Conservation (phyloP, 257 asterid species). For the Scutellaria minor region DNA sequence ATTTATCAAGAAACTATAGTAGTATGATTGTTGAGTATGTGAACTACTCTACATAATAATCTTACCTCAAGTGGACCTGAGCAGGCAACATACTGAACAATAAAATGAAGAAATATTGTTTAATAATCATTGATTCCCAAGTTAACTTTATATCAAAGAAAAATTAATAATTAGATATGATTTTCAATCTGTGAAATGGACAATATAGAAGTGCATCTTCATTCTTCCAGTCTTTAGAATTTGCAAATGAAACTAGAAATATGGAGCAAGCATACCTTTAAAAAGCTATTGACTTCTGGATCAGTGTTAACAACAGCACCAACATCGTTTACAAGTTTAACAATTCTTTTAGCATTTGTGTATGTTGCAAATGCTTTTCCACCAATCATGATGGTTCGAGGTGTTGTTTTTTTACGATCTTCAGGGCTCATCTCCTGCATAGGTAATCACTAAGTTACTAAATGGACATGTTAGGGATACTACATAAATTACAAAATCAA, state of each 20-base stretch:
- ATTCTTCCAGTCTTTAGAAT: conserved; percentile 11
- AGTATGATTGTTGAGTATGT: neutral
- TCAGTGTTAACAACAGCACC: conserved; percentile 92
- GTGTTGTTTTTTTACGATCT: conserved; percentile 73
- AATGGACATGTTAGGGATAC: neutral
- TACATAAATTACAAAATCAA: conserved; percentile 6
- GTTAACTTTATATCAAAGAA: neutral
- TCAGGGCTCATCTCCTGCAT: conserved; percentile 95
- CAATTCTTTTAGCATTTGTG: conserved; percentile 94
- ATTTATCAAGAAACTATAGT: neutral
- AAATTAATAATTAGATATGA: neutral
- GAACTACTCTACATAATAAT: conserved; percentile 4
- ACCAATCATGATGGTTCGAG: conserved; percentile 97
- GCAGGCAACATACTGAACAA: neutral
- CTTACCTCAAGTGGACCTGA: neutral
- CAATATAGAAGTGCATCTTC: neutral
- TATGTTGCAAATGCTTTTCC: conserved; percentile 99
- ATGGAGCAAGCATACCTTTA: conserved; percentile 62
- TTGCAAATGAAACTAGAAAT: conserved; percentile 21
- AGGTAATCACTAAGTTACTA: conserved; percentile 18
- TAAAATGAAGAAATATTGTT: neutral
- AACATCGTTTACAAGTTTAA: conserved; percentile 94
- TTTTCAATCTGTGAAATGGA: neutral
- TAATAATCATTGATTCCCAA: neutral
- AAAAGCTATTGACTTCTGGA: conserved; percentile 82